Base-by-base conservation (phyloP, 139 green algal species). In the Micractinium conductrix region DNA sequence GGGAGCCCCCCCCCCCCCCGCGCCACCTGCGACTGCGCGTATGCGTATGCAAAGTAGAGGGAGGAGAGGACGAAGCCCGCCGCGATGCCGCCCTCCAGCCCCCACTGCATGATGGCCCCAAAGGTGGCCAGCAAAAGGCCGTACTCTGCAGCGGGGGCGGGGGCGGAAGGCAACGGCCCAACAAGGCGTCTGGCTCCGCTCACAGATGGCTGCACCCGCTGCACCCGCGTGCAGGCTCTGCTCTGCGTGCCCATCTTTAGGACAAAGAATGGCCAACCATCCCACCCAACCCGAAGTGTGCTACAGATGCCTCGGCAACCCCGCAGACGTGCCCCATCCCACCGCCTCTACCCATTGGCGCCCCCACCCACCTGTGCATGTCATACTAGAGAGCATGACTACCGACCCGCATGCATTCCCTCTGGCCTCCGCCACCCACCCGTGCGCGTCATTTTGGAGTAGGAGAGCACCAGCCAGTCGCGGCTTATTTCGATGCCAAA, bases 401-500 rank as follows among this genome's bases (percentile, higher is more conserved):
- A n/a, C n/a, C n/a, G n/a, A n/a, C n/a, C n/a, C n/a, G n/a, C n/a
- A n/a, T n/a, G n/a, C n/a, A n/a, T n/a, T n/a, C n/a, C n/a, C n/a
- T n/a, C n/a, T n/a, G n/a, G 33, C 40, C 68, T 30, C 21, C 0
- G 2, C 2, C 28, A 48, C 45, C 28, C 43, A 79, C 79, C 40
- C 24, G 80, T 85, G 30, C 72, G 73, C 0, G 88, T 92, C 55
- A 95, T 85, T 85, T 93, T 93, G 35, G 60, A 72, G 88, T 68
- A 90, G 28, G 72, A 86, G n/a, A 92, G 73, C 14, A 95, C 69
- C 38, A 95, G 88, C 92, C 92, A 95, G 88, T 95, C 92, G 0
- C 74, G 38, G 53, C 43, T 74, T 87, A 97, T 96, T 60, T 96
- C 92, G 14, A 94, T 71, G 44, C 93, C 95, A 87, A 98, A 95